These are phyloP conservation scores for Tillandsia fasciculata DNA, from an alignment of 176 grass and related monocot genomes.

Conservation along the genomic window DNA sequence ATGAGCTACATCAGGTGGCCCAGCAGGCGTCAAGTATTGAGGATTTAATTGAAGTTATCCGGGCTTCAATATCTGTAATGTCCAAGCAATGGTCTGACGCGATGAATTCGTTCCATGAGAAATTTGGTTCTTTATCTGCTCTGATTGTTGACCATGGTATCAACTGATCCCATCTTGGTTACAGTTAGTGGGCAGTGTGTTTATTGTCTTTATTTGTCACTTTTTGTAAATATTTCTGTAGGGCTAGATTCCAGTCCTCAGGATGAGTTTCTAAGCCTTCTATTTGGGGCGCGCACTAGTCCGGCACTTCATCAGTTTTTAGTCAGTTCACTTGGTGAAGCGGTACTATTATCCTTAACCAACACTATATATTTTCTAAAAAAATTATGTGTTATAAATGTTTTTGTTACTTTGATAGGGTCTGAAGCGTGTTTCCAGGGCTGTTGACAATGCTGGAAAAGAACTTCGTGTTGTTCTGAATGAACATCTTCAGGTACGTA, in stretches of 20 bases:
- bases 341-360: conserved; percentile 29
- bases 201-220: conserved; percentile 10
- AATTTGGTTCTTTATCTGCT: conserved; percentile 59
- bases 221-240: conserved; percentile 23
- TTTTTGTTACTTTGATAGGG: conserved; percentile 43
- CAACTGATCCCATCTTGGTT: conserved; percentile 19
- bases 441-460: conserved; percentile 66
- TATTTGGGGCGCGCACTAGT: conserved; percentile 73
- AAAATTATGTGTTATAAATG: conserved; percentile 15
- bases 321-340: conserved; percentile 83
- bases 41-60: conserved; percentile 80
- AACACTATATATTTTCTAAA: conserved; percentile 4
- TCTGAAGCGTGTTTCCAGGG: conserved; percentile 75
- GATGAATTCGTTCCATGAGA: conserved; percentile 75
- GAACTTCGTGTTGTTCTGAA: conserved; percentile 77
- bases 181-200: background rate
- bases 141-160: conserved; percentile 76
- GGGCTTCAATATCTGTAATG: conserved; percentile 75
- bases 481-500: conserved; percentile 85
- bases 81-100: conserved; percentile 84
- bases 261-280: conserved; percentile 84
- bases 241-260: conserved; percentile 61
- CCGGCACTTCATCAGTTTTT: conserved; percentile 92
- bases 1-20: conserved; percentile 93
- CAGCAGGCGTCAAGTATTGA: conserved; percentile 97